phyloP scores from a whole-genome alignment of 2,329 filamentous ascomycete species.

The Stachybotrys chlorohalonatus region DNA sequence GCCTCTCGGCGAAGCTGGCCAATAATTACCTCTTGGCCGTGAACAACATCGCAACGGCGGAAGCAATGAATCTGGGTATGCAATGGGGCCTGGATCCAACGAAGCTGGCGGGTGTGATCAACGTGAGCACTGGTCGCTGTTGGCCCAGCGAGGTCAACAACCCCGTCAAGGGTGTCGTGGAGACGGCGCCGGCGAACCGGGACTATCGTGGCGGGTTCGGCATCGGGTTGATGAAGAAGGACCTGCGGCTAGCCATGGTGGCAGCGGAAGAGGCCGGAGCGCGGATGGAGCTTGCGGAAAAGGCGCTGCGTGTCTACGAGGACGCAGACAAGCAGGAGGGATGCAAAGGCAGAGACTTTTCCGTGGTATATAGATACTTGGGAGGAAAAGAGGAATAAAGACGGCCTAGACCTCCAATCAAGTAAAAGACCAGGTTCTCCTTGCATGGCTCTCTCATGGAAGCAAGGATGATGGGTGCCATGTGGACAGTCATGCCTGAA shows the following conservation, averaged over 20 bases:
- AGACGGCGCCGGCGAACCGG: slow-evolving; percentile 62
- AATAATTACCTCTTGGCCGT: slow-evolving; percentile 96
- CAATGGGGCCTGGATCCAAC: slow-evolving; percentile 49
- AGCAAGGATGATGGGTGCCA: no score
- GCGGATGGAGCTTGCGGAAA: slow-evolving; percentile 53
- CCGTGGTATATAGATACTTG: slow-evolving; percentile 68
- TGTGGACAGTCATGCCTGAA: no score
- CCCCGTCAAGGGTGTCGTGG: slow-evolving; percentile 77
- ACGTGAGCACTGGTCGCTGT: slow-evolving; percentile 86
- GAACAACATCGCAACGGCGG: slow-evolving; percentile 70
- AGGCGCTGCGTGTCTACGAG: slow-evolving; percentile 59
- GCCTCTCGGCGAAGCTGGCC: slow-evolving; percentile 84
- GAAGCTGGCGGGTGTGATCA: slow-evolving; percentile 77
- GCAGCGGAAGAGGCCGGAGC: slow-evolving; percentile 61
- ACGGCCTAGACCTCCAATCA: background rate
- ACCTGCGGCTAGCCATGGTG: slow-evolving; percentile 62
- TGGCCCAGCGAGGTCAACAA: slow-evolving; percentile 97
- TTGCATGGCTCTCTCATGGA: no score
- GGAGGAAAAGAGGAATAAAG: slow-evolving; percentile 37
- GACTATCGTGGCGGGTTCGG: slow-evolving; percentile 75
- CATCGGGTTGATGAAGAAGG: slow-evolving; percentile 72
- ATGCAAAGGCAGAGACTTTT: slow-evolving; percentile 68
- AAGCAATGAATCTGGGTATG: slow-evolving; percentile 59
- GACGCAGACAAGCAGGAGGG: slow-evolving; percentile 50
- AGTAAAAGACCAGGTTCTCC: no score